A percentile compares a stretch with the other conserved stretches of the same genome.
Evolutionary conservation across 2,329 filamentous ascomycete genomes (phyloP).

Genomic region (Paracorniculantispora psalliotae): DNA sequence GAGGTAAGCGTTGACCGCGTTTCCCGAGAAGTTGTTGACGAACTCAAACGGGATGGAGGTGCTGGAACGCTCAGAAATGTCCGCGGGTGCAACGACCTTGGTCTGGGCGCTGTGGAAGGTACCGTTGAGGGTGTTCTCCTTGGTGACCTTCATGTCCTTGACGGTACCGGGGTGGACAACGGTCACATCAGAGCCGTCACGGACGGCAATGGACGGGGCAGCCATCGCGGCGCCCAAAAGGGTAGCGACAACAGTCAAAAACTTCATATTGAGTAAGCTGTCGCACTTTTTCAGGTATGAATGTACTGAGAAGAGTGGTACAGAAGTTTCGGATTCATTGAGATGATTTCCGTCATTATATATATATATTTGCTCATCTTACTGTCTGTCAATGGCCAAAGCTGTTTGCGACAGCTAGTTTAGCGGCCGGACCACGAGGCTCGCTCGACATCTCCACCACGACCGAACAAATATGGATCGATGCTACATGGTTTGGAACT

Average conservation of each 20-base stretch:
- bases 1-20: slow-evolving; percentile 40
- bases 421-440: background rate
- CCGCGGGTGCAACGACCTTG: background rate
- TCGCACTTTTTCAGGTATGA: background rate
- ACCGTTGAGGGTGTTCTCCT: slow-evolving; percentile 36
- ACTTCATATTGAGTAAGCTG: slow-evolving; percentile 7
- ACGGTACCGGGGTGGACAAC: slow-evolving; percentile 26
- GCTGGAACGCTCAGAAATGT: slow-evolving; percentile 8
- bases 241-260: slow-evolving; percentile 13
- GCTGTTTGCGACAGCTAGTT: background rate
- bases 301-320: background rate
- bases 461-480: background rate
- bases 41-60: slow-evolving; percentile 27
- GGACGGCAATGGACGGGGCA: slow-evolving; percentile 7
- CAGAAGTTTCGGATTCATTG: background rate
- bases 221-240: slow-evolving; percentile 17
- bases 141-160: slow-evolving; percentile 31
- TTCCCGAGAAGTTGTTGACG: slow-evolving; percentile 39
- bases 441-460: background rate
- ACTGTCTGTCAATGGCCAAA: background rate
- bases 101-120: slow-evolving; percentile 23
- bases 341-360: background rate
- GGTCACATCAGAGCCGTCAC: slow-evolving; percentile 24
- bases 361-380: background rate
- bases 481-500: background rate